Percentiles rank a stretch among this genome's conserved stretches.
phyloP scores from a whole-genome alignment of 176 grass and related monocot genomes.

The Oryza glumipatula region DNA sequence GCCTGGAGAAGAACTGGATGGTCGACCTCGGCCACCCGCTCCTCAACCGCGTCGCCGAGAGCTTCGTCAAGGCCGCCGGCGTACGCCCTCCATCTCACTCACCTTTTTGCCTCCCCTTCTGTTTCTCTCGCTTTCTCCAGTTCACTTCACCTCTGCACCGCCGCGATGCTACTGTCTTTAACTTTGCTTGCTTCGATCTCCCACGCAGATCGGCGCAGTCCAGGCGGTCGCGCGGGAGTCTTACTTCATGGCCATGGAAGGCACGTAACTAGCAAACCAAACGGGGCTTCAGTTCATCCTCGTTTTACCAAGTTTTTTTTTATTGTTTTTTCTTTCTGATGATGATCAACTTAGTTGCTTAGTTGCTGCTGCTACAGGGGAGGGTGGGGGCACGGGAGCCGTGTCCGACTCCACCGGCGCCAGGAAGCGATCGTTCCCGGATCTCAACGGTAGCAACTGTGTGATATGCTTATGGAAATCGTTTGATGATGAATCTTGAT shows the following conservation, averaged over 20 bases:
- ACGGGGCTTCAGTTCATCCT: not conserved
- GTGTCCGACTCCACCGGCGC: constrained; percentile 43
- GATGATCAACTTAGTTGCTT: not conserved
- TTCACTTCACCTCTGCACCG: not conserved
- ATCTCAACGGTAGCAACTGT: constrained; percentile 27
- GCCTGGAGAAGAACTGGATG: constrained; percentile 58
- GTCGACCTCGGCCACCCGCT: constrained; percentile 85
- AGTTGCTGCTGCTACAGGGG: constrained; percentile 13
- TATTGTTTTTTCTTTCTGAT: too few relatives aligned
- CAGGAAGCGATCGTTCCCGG: constrained; percentile 54
- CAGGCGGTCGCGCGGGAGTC: constrained; percentile 78
- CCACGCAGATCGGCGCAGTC: constrained; percentile 65
- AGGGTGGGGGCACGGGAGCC: constrained; percentile 26
- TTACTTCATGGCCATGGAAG: constrained; percentile 70
- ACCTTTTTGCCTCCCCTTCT: not conserved
- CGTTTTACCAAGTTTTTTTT: not conserved
- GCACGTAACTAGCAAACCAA: constrained; percentile 35
- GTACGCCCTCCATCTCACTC: constrained; percentile 31
- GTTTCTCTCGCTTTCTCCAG: too few relatives aligned
- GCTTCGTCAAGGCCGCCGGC: constrained; percentile 89
- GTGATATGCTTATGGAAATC: not conserved
- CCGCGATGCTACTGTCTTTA: not conserved
- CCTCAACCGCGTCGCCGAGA: constrained; percentile 80
- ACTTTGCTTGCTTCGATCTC: not conserved
- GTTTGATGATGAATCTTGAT: not conserved